phyloP scores from a whole-genome alignment of 331 rosid genomes.

The Spiraea crenata region DNA sequence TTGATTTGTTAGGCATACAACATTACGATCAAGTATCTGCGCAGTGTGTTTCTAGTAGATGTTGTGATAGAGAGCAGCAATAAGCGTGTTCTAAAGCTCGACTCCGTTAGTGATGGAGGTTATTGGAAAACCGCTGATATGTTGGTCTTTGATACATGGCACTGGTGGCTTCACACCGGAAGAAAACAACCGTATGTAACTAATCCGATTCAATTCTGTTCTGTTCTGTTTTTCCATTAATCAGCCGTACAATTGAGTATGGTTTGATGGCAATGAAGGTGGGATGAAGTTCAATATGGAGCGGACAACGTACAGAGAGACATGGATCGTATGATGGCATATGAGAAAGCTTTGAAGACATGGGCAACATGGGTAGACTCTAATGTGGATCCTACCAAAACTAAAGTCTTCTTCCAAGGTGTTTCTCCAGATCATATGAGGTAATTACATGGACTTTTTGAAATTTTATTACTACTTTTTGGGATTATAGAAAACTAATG shows the following conservation, averaged over 20 bases:
- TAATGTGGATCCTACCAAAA: conserved; percentile 39
- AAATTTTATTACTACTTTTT: too few species aligned
- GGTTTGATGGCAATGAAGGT: conserved; percentile 25
- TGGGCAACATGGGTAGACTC: conserved; percentile 66
- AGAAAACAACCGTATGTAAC: conserved; percentile 52
- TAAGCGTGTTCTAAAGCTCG: conserved; percentile 41
- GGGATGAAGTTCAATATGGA: conserved; percentile 48
- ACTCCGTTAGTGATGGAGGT: conserved; percentile 33
- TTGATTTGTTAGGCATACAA: conserved; percentile 26
- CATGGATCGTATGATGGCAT: conserved; percentile 49
- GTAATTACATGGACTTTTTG: conserved; percentile 26
- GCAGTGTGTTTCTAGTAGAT: conserved; percentile 56
- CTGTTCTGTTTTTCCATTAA: too few species aligned
- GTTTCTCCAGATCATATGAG: conserved; percentile 61
- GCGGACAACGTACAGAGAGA: conserved; percentile 33
- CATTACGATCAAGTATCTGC: conserved; percentile 34
- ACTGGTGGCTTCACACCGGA: conserved; percentile 68
- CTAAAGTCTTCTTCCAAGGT: conserved; percentile 61
- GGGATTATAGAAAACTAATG: too few species aligned
- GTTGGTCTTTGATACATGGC: conserved; percentile 61
- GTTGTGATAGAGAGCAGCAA: conserved; percentile 14
- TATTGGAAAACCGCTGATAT: conserved; percentile 45
- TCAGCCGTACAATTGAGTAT: too few species aligned
- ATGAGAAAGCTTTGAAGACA: conserved; percentile 51
- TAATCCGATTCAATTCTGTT: too few species aligned